Evolutionary conservation across 345 rosid genomes (phyloP).

Genomic region (Punica granatum): DNA sequence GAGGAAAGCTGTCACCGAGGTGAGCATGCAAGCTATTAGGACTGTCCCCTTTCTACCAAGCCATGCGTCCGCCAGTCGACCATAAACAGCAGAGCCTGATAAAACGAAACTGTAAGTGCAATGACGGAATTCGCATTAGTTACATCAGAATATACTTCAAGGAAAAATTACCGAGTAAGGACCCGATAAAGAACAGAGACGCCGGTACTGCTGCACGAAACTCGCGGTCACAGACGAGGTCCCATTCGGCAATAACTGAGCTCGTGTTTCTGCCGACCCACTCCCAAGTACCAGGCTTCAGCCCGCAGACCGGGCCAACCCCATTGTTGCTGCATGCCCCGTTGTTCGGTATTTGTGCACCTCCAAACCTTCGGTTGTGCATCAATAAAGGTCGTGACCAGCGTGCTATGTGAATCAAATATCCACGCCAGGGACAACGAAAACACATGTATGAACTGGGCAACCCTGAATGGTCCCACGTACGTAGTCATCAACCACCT

Average conservation of each 20-base stretch:
- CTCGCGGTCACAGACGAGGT: conserved; percentile 52
- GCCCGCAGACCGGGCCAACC: conserved; percentile 31
- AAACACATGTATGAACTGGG: conserved; percentile 56
- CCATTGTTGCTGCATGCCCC: conserved; percentile 7
- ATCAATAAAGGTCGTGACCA: conserved; percentile 59
- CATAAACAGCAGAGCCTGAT: conserved; percentile 53
- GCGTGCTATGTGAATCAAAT: conserved; percentile 62
- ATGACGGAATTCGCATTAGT: too few relatives aligned
- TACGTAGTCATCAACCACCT: conserved; percentile 55
- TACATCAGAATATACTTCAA: not conserved
- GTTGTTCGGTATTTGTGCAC: conserved; percentile 17
- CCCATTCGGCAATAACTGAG: conserved; percentile 60
- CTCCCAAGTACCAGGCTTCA: conserved; percentile 54
- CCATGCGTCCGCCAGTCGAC: conserved; percentile 48
- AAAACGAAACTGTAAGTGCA: not conserved
- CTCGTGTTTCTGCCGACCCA: conserved; percentile 45
- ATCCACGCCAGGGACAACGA: conserved; percentile 60
- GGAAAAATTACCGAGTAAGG: conserved; percentile 46
- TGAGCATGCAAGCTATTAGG: conserved; percentile 36
- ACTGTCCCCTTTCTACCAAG: conserved; percentile 58
- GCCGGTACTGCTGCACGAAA: conserved; percentile 71
- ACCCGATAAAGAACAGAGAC: conserved; percentile 67
- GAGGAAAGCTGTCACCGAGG: conserved; percentile 43
- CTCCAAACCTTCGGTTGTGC: conserved; percentile 52
- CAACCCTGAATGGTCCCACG: conserved; percentile 54